Evolutionary conservation across 768 basidiomycete genomes (phyloP).

Genomic region (Tephrocybe sp.): DNA sequence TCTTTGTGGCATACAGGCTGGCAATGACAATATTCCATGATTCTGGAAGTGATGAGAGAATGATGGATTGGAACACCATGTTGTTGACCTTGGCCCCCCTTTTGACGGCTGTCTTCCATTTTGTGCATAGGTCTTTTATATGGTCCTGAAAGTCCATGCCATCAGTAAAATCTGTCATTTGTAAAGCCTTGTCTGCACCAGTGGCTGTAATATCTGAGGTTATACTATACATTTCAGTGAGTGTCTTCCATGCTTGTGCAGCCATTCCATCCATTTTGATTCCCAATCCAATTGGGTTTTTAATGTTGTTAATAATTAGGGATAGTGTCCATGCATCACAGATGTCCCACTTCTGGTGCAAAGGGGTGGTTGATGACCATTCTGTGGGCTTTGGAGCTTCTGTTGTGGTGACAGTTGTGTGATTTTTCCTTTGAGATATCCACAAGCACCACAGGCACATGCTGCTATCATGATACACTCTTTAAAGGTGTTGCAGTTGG

Average conservation of each 20-base stretch:
- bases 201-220: slow-evolving; percentile 10
- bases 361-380: slow-evolving; percentile 14
- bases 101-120: slow-evolving; percentile 15
- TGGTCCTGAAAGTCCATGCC: slow-evolving; percentile 14
- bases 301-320: slow-evolving; percentile 21
- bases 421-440: slow-evolving; percentile 23
- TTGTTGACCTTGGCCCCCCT: slow-evolving; percentile 19
- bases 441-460: slow-evolving; percentile 13
- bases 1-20: slow-evolving; percentile 3
- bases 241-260: slow-evolving; percentile 19
- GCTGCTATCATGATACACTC: slow-evolving; percentile 13
- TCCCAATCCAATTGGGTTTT: slow-evolving; percentile 23
- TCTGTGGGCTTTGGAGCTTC: slow-evolving; percentile 10
- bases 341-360: slow-evolving; percentile 18
- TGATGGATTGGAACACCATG: slow-evolving; percentile 14
- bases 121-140: slow-evolving; percentile 15
- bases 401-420: slow-evolving; percentile 1
- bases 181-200: slow-evolving; percentile 5
- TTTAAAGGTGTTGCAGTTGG: slow-evolving; percentile 17
- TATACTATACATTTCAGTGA: slow-evolving; percentile 15
- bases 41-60: slow-evolving; percentile 15
- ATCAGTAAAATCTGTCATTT: slow-evolving; percentile 8
- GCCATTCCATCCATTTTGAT: slow-evolving; percentile 21
- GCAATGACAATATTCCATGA: slow-evolving; percentile 17
- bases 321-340: slow-evolving; percentile 18